Evolutionary conservation across 192 early-diverging fungal species (phyloP).

Genomic region (Linnemannia elongata): DNA sequence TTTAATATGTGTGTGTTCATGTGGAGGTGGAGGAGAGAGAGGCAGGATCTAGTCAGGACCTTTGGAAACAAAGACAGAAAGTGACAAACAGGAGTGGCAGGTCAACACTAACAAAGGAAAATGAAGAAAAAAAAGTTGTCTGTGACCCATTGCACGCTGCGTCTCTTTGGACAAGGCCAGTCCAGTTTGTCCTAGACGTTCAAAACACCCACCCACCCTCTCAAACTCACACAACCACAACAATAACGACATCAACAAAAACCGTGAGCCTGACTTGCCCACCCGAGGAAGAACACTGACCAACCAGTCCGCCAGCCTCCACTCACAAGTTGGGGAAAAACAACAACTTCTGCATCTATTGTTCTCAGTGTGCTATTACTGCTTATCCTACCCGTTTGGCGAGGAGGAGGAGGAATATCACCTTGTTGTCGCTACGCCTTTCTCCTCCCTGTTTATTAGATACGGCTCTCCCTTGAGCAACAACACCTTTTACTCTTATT

Average conservation of each 20-base stretch:
- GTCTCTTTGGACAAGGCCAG: neutral
- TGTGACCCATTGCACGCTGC: neutral
- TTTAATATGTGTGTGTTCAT: neutral
- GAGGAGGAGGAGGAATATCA: neutral
- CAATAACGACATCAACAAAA: neutral
- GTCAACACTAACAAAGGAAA: neutral
- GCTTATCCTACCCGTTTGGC: neutral
- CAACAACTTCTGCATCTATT: neutral
- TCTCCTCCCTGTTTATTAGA: neutral
- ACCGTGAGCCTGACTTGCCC: neutral
- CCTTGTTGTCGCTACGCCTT: neutral
- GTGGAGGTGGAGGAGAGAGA: neutral
- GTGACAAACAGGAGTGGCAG: neutral
- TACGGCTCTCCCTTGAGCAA: conserved; percentile 4
- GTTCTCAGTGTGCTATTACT: neutral
- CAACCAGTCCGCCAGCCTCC: neutral
- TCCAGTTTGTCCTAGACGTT: conserved; percentile 6
- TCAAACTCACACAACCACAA: neutral
- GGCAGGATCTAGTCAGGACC: neutral
- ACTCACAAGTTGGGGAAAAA: neutral
- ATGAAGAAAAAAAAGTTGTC: neutral
- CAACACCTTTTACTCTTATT: neutral
- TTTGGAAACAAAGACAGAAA: neutral
- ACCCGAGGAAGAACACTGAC: neutral
- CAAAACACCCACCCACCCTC: neutral